A percentile compares a stretch with the other conserved stretches of the same genome.
Evolutionary conservation across 768 basidiomycete genomes (phyloP).

Genomic region (Cystobasidium tubakii): DNA sequence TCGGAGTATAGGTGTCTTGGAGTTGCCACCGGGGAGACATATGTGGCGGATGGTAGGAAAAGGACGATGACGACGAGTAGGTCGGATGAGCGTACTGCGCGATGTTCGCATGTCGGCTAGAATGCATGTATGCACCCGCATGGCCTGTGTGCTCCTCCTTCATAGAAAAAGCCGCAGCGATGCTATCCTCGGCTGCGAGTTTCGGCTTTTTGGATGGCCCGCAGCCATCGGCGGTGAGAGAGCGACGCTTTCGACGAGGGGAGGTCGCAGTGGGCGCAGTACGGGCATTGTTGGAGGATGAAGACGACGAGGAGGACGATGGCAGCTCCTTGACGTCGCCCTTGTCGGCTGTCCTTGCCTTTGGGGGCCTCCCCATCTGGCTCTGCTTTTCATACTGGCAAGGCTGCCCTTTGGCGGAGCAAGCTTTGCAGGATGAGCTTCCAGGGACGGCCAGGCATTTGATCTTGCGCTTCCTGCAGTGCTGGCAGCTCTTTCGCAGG

Average conservation of each 20-base stretch:
- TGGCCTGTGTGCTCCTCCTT: too few relatives aligned
- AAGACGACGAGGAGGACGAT: not conserved
- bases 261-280: not conserved
- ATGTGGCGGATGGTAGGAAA: not conserved
- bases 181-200: not conserved
- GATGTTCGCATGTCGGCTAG: not conserved
- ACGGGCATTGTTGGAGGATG: too few relatives aligned
- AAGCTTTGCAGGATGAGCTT: conserved; percentile 14
- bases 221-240: not conserved
- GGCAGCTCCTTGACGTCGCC: not conserved
- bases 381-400: conserved; percentile 32
- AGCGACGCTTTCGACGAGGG: not conserved
- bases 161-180: too few relatives aligned
- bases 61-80: not conserved
- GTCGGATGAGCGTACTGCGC: not conserved
- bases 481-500: not conserved
- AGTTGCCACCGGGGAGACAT: not conserved
- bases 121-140: too few relatives aligned
- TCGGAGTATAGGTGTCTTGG: not conserved
- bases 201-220: not conserved
- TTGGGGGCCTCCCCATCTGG: conserved; percentile 30
- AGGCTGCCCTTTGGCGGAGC: conserved; percentile 19
- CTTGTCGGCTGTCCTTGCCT: conserved; percentile 1
- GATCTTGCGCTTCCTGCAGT: conserved; percentile 34
- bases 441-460: not conserved